A percentile compares a stretch with the other conserved stretches of the same genome.
Conservation (phyloP, 2,329 filamentous ascomycete genomes). For the Hypoxylon sp. region DNA sequence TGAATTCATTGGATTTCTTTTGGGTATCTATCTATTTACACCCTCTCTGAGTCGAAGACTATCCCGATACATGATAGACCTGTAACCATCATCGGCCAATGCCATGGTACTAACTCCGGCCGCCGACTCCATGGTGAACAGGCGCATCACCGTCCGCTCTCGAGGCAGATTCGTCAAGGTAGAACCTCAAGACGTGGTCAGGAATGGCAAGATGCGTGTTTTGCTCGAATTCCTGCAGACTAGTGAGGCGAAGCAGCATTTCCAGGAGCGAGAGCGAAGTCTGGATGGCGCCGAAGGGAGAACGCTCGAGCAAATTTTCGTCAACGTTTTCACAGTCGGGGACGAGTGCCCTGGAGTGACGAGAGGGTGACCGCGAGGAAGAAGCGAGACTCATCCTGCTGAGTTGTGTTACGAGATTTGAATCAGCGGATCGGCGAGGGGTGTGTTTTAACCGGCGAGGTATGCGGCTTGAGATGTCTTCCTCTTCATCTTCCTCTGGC, state of each 20-base stretch:
- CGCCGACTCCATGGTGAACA: slow-evolving; percentile 30
- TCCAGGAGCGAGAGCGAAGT: slow-evolving; percentile 83
- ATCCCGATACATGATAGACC: not conserved
- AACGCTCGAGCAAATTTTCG: slow-evolving; percentile 58
- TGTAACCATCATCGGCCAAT: not conserved
- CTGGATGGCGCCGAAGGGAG: slow-evolving; percentile 67
- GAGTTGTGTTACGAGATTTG: slow-evolving; percentile 53
- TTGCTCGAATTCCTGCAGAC: slow-evolving; percentile 93
- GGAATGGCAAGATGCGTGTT: slow-evolving; percentile 89
- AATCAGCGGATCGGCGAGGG: slow-evolving; percentile 48
- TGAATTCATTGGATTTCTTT: not conserved
- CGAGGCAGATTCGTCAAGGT: slow-evolving; percentile 74
- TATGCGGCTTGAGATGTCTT: slow-evolving; percentile 16
- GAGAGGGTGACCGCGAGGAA: slow-evolving; percentile 47
- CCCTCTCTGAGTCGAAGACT: not conserved
- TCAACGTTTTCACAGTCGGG: slow-evolving; percentile 19
- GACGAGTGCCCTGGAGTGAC: slow-evolving; percentile 30
- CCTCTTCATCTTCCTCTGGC: slow-evolving; percentile 21
- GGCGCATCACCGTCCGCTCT: slow-evolving; percentile 65
- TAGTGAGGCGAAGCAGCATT: slow-evolving; percentile 87
- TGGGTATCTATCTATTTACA: not conserved
- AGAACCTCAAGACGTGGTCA: slow-evolving; percentile 91
- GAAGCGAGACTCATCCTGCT: slow-evolving; percentile 63
- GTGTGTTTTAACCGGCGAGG: slow-evolving; percentile 36
- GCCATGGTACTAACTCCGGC: slow-evolving; percentile 8